Evolutionary conservation across 2,329 filamentous ascomycete species (phyloP).

Genomic region (Pseudogymnoascus sp.): DNA sequence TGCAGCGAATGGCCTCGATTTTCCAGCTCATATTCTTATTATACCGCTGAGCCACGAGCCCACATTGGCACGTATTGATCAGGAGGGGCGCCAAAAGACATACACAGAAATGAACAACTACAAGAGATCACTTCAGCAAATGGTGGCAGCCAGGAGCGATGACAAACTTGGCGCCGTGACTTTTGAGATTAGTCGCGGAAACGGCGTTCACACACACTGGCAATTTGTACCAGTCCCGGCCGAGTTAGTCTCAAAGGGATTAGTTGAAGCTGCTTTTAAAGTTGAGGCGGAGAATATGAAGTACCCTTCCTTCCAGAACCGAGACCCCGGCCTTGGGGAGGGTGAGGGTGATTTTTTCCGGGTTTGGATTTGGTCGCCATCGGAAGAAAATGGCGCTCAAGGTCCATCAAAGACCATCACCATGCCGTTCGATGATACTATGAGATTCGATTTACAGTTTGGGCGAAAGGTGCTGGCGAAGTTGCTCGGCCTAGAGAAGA

Average conservation of each 20-base stretch:
- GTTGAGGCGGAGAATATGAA: slow-evolving; percentile 73
- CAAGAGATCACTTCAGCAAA: slow-evolving; percentile 66
- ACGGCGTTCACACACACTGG: slow-evolving; percentile 87
- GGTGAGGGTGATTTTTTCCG: slow-evolving; percentile 67
- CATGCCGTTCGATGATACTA: slow-evolving; percentile 62
- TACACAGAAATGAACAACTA: slow-evolving; percentile 79
- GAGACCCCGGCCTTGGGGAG: slow-evolving; percentile 44
- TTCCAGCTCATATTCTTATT: slow-evolving; percentile 83
- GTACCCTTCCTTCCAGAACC: slow-evolving; percentile 44
- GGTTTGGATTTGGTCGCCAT: slow-evolving; percentile 65
- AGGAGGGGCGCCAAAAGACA: slow-evolving; percentile 48
- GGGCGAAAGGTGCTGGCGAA: slow-evolving; percentile 83
- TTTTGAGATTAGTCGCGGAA: slow-evolving; percentile 80
- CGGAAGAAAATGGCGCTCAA: slow-evolving; percentile 35
- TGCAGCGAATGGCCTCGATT: slow-evolving; percentile 53
- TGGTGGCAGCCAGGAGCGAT: slow-evolving; percentile 54
- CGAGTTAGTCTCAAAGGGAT: slow-evolving; percentile 59
- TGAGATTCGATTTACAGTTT: slow-evolving; percentile 86
- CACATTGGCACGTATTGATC: slow-evolving; percentile 60
- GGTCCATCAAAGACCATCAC: slow-evolving; percentile 58
- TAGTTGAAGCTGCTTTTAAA: slow-evolving; percentile 83
- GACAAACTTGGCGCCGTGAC: slow-evolving; percentile 72
- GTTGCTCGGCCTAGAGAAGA: slow-evolving; percentile 68
- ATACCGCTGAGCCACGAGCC: slow-evolving; percentile 79
- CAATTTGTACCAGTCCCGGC: slow-evolving; percentile 75